A percentile compares a stretch with the other conserved stretches of the same genome.
Evolutionary conservation across 2,329 filamentous ascomycete genomes (phyloP).

Genomic region (Thermochaetoides dissita): DNA sequence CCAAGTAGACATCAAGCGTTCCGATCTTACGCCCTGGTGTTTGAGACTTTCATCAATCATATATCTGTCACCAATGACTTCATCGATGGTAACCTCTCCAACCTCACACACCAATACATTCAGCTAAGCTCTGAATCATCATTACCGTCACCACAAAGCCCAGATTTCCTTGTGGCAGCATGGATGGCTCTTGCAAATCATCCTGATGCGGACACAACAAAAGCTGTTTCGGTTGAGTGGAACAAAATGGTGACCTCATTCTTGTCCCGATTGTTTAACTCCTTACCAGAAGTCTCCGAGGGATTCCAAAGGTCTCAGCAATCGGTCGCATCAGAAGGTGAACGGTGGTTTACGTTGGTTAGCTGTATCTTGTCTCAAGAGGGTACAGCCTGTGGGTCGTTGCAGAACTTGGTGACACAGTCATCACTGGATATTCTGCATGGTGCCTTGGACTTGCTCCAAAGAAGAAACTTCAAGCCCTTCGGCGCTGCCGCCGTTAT

Average conservation of each 20-base stretch:
- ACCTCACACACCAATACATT: conserved; percentile 41
- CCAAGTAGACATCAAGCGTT: conserved; percentile 57
- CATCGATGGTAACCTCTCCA: conserved; percentile 36
- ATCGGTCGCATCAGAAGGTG: conserved; percentile 49
- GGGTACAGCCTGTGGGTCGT: conserved; percentile 2
- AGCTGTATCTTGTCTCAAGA: conserved; percentile 29
- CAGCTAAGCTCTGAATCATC: conserved; percentile 29
- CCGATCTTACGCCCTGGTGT: conserved; percentile 56
- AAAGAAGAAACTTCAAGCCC: conserved; percentile 40
- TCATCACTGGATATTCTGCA: conserved; percentile 23
- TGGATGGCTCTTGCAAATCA: conserved; percentile 31
- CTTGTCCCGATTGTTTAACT: conserved; percentile 54
- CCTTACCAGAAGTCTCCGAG: conserved; percentile 68
- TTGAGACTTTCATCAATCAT: conserved; percentile 36
- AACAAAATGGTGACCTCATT: conserved; percentile 44
- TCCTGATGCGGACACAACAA: conserved; percentile 27
- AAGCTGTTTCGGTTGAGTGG: conserved; percentile 47
- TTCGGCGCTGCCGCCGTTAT: conserved; percentile 39
- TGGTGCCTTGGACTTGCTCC: conserved; percentile 28
- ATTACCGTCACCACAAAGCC: conserved; percentile 22
- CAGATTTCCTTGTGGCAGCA: conserved; percentile 30
- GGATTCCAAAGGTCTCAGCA: conserved; percentile 62
- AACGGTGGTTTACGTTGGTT: conserved; percentile 51
- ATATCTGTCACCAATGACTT: conserved; percentile 30
- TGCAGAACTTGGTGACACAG: conserved; percentile 12